Conservation (phyloP, 495 filamentous ascomycete species). For the Hypoxylon trugodes region DNA sequence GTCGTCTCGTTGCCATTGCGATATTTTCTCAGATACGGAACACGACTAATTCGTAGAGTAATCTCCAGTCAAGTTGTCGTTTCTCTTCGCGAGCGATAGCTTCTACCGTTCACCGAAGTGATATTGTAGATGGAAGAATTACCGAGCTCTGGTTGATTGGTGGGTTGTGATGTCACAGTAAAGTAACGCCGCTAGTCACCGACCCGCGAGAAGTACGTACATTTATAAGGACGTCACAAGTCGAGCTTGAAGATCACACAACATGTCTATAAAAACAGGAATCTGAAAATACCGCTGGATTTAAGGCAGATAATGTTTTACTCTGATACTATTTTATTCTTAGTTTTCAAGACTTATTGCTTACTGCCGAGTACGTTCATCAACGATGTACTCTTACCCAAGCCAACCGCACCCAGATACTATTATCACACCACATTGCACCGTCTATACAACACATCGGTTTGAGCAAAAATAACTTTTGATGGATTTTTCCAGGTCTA, state of each 20-base stretch:
- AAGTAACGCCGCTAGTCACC: conserved; percentile 2
- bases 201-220: too few relatives aligned
- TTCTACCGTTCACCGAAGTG: too few relatives aligned
- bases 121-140: neutral
- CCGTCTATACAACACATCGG: too few relatives aligned
- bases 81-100: too few relatives aligned
- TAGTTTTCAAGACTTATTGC: too few relatives aligned
- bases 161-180: conserved; percentile 17
- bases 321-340: neutral
- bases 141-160: conserved; percentile 8
- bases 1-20: conserved; percentile 29
- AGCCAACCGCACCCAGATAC: too few relatives aligned
- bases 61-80: too few relatives aligned
- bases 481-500: conserved; percentile 20
- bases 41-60: too few relatives aligned
- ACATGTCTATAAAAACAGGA: neutral
- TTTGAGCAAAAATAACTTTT: too few relatives aligned
- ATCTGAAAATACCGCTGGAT: neutral
- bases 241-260: neutral
- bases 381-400: too few relatives aligned
- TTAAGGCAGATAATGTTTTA: neutral
- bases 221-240: neutral
- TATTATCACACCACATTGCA: too few relatives aligned
- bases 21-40: neutral
- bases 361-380: too few relatives aligned